Evolutionary conservation across 345 rosid genomes (phyloP), one percentile per base, ranked within the genome.

Genomic region (Camelina laxa): DNA sequence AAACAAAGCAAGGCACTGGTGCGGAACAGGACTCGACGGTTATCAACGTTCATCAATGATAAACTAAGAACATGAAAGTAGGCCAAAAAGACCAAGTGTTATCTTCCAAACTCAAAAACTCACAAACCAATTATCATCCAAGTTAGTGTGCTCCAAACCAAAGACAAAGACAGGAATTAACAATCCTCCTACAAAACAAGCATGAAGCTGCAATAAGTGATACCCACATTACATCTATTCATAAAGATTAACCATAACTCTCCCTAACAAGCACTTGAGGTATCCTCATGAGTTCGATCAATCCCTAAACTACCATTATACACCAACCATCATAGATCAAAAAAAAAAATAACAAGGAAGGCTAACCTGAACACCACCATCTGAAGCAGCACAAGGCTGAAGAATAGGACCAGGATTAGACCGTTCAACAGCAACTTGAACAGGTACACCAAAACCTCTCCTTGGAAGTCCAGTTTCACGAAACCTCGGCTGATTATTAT

Each of bases 301-400:
- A 21, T 9, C 61, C 12, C 35, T 24, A 39, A 16, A 71, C 38
- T 51, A 8, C 5, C 15, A 62, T 2, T 17, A 54, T 4, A 30
- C 19, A 54, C 4, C 19, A 55, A 55, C 2, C 47, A 63, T 19
- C 16, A 69, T 57, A 6, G 1, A 19, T 66, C 15, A 19, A 33
- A 1, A 1, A 22, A 27, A 27, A 27, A 27, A 27, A 39, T 1
- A 2, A 39, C 14, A 39, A 55, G 0, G 41, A 41, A 17, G 12
- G 55, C 31, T 6, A 47, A 95, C 99, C 97, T 95, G 99, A 45
- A 95, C 84, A 79, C 97, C 99, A 74, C 99, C 99, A 16, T 90
- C 92, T 48, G 86, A 85, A 66, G 97, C 78, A 17, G 66, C 67
- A 68, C 87, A 92, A 33, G 92, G 92, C 60, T 85, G 77, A 65